Conservation (phyloP, 257 asterid species). For the Lavandula angustifolia region DNA sequence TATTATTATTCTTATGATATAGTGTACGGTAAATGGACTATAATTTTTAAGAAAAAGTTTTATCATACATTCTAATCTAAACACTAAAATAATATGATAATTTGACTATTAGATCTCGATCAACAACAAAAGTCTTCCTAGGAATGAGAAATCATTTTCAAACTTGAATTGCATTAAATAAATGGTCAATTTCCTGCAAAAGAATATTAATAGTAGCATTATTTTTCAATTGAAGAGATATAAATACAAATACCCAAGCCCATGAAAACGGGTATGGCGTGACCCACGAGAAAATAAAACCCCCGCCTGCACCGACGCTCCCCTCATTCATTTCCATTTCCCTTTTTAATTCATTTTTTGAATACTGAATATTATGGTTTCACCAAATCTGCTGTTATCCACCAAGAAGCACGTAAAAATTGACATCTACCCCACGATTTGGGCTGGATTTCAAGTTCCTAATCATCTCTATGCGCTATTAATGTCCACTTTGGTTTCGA, state of each 20-base stretch:
- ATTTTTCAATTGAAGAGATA: neutral
- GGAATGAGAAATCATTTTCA: neutral
- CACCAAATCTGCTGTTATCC: neutral
- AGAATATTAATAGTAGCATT: neutral
- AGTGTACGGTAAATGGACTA: no score
- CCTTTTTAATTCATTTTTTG: no score
- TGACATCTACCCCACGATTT: no score
- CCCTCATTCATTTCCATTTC: slow-evolving; percentile 6
- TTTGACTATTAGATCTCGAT: no score
- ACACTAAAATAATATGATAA: no score
- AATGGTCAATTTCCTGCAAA: slow-evolving; percentile 19
- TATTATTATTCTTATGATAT: no score
- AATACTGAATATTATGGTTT: neutral
- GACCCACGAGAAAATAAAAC: slow-evolving; percentile 12
- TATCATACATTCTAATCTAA: no score
- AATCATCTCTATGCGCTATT: no score
- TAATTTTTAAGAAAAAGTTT: no score
- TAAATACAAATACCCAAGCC: neutral
- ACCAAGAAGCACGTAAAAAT: no score
- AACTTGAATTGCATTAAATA: neutral
- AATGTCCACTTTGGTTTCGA: no score
- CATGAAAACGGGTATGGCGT: slow-evolving; percentile 22
- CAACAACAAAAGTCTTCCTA: neutral
- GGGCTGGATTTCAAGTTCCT: no score
- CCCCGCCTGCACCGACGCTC: slow-evolving; percentile 21